These are phyloP conservation scores for Xanthoparmelia taractica DNA, from an alignment of 495 filamentous ascomycete species.

Conservation along the genomic window DNA sequence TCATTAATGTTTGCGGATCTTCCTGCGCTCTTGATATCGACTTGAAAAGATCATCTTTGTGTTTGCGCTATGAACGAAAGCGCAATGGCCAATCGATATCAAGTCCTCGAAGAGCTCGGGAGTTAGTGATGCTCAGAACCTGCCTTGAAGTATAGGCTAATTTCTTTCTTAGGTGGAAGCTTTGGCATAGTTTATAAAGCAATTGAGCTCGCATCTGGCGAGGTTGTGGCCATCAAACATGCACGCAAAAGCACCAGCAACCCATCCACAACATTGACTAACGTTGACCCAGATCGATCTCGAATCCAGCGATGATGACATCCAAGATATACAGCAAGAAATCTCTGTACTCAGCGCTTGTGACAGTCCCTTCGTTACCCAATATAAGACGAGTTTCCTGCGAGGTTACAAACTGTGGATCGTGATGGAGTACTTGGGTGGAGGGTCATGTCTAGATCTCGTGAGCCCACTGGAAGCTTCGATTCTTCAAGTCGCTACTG, in stretches of 20 bases:
- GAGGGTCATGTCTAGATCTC: conserved; percentile 87
- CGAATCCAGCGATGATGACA: conserved; percentile 95
- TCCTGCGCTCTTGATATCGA: background rate
- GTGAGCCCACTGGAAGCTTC: conserved; percentile 38
- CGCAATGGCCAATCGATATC: conserved; percentile 71
- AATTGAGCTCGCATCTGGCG: conserved; percentile 74
- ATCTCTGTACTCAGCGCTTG: conserved; percentile 94
- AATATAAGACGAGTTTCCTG: conserved; percentile 92
- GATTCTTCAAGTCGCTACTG: conserved; percentile 24
- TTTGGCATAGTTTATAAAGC: conserved; percentile 97
- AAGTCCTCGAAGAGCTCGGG: conserved; percentile 86
- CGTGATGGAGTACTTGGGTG: conserved; percentile 95
- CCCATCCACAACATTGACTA: background rate
- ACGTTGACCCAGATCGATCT: conserved; percentile 73
- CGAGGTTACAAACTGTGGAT: conserved; percentile 97
- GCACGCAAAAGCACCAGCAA: conserved; percentile 42
- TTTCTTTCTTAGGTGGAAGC: conserved; percentile 60
- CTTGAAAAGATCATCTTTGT: background rate
- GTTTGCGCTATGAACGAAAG: conserved; percentile 41
- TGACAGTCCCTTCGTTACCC: conserved; percentile 84
- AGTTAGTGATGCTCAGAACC: conserved; percentile 49
- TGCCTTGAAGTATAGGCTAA: conserved; percentile 23
- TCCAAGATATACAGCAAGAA: conserved; percentile 95
- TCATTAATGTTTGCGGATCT: background rate
- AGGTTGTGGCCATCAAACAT: conserved; percentile 88